Base-by-base conservation (phyloP, 768 basidiomycete genomes). In the Suillus luteus region DNA sequence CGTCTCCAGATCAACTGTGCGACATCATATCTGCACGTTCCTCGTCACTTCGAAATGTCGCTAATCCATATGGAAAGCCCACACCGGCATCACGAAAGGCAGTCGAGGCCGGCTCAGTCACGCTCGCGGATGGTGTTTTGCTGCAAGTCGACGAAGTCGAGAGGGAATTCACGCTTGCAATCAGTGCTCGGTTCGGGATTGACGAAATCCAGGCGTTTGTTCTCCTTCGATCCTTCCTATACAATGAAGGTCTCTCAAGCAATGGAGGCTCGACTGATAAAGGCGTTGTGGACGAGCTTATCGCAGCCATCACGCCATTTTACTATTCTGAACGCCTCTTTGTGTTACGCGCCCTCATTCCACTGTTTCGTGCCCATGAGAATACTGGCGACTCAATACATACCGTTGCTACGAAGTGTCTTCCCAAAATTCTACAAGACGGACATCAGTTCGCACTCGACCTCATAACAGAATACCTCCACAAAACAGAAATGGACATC, bases 131-230 rank as follows among this genome's bases (percentile, higher is more conserved):
- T 71, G 89, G 86, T 5, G 82, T 87, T 24, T 78, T 78, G 37
- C 67, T 91, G 27, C 81, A 81, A 63, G 82, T 93, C 43, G 89
- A 90, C 66, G 83, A 88, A 44, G 83, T 83, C 43, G 86, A 90
- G 77, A 89, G 90, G 72, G 85, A 89, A 62, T 86, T 86, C 66
- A 82, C 89, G 57, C 78, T 84, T 65, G 86, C 89, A 55, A 84
- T 97, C 68, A 92, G 93, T 76, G 73, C 81, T 49, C 82, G 82
- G 64, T 88, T 93, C 73, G 79, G 85, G 35, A 86, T 96, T 27
- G 93, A 96, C 76, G 86, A 96, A 69, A 79, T 94, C 1, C 86
- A 90, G n/a, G 88, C 93, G 0, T 81, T 91, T 49, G 77, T 89
- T 5, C 81, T 96, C 6, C 78, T 93, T 24, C 86, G 89, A 14